Evolutionary conservation across 345 rosid genomes (phyloP).

Genomic region (Tarenaya hassleriana): DNA sequence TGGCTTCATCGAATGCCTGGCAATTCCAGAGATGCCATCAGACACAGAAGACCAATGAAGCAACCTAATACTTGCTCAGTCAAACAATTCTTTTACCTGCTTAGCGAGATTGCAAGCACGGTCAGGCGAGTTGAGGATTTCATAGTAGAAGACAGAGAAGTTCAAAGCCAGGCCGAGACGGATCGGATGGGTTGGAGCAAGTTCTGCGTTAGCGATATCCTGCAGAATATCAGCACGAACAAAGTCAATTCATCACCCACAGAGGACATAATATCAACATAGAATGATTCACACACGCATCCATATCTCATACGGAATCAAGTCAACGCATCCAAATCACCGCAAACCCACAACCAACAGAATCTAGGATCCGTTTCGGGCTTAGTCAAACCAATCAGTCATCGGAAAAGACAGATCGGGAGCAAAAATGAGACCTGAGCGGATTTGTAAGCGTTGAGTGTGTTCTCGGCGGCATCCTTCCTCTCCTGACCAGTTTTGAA

Average conservation of each 20-base stretch:
- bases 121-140: constrained; percentile 86
- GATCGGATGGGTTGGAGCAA: constrained; percentile 89
- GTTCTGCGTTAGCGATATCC: constrained; percentile 81
- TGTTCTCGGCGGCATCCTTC: constrained; percentile 82
- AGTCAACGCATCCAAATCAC: too few species aligned
- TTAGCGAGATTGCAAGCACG: constrained; percentile 93
- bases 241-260: background rate
- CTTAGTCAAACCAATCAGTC: background rate
- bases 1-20: constrained; percentile 89
- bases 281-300: background rate
- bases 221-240: constrained; percentile 19
- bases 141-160: constrained; percentile 88
- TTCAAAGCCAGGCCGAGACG: constrained; percentile 85
- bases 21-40: background rate
- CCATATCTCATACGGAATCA: background rate
- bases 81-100: constrained; percentile 40
- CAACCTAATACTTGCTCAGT: background rate
- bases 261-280: background rate
- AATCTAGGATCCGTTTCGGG: background rate
- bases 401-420: background rate
- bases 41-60: too few species aligned
- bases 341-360: background rate
- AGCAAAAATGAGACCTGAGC: constrained; percentile 96
- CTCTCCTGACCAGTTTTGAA: constrained; percentile 75
- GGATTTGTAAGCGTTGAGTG: constrained; percentile 75